Conservation (phyloP, 2,329 filamentous ascomycete species). For the Penicillium janthinellum region DNA sequence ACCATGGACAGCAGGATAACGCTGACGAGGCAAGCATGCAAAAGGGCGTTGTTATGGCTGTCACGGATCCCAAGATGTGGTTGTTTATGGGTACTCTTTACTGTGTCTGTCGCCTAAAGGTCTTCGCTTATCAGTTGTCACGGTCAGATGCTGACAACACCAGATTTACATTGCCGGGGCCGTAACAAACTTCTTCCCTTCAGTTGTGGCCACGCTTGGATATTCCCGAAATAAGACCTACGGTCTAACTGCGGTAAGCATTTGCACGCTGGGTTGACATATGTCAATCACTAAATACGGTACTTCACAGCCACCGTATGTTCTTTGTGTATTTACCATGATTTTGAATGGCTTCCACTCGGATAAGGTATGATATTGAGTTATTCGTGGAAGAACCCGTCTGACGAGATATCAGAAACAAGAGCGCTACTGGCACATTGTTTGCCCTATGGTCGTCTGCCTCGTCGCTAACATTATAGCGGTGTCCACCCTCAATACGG, state of each 20-base stretch:
- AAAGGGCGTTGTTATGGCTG: not conserved
- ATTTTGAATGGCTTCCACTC: not conserved
- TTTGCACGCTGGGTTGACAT: not conserved
- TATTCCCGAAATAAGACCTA: not conserved
- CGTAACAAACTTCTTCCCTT: not conserved
- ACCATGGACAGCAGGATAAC: not conserved
- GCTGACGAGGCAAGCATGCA: not conserved
- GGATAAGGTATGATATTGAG: not conserved
- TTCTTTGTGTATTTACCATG: not conserved
- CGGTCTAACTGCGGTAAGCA: not conserved
- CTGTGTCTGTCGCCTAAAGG: not conserved
- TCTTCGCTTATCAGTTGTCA: not conserved
- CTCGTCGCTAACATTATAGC: not conserved
- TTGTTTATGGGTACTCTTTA: not conserved
- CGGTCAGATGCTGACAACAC: not conserved
- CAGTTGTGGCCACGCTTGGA: not conserved
- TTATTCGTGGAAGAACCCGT: not conserved
- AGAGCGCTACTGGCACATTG: not conserved
- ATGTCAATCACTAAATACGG: not conserved
- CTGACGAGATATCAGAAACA: not conserved
- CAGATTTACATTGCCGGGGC: not conserved
- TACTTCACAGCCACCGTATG: not conserved
- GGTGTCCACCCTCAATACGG: not conserved
- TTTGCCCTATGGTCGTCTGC: not conserved
- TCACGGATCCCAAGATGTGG: not conserved